phyloP scores from a whole-genome alignment of 208 protist species.

The Vickermania ingenoplastis region DNA sequence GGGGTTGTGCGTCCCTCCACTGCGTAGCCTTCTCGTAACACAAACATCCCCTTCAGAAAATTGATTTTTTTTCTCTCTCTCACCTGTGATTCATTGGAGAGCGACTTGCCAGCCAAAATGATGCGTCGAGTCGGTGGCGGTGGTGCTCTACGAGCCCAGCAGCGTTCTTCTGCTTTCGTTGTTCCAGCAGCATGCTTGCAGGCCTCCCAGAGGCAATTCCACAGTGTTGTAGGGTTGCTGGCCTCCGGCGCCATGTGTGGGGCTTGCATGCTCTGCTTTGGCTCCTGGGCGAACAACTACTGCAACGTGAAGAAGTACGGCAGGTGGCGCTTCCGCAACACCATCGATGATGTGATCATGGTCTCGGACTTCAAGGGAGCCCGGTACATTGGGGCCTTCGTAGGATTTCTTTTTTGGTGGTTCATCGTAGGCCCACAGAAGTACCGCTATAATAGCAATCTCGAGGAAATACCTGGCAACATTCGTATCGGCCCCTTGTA shows the following conservation, averaged over 20 bases:
- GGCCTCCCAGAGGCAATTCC: too few relatives aligned
- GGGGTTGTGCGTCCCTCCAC: too few relatives aligned
- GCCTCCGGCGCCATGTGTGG: constrained; percentile 50
- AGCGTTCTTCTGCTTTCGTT: too few relatives aligned
- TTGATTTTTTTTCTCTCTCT: too few relatives aligned
- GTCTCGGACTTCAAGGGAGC: constrained; percentile 69
- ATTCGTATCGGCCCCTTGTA: constrained; percentile 73
- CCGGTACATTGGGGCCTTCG: constrained; percentile 57
- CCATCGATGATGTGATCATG: constrained; percentile 81
- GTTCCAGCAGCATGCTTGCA: too few relatives aligned
- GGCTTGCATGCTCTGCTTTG: constrained; percentile 72
- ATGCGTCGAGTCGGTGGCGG: too few relatives aligned
- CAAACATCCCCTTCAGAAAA: too few relatives aligned
- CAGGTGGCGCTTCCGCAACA: constrained; percentile 78
- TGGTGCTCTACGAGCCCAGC: too few relatives aligned
- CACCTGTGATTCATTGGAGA: too few relatives aligned
- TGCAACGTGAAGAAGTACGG: constrained; percentile 82
- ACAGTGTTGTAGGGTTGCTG: constrained; percentile 44
- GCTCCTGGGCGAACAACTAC: constrained; percentile 78
- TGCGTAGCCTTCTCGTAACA: too few relatives aligned
- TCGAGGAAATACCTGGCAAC: constrained; percentile 71
- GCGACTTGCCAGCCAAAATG: too few relatives aligned
- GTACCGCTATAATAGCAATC: constrained; percentile 66
- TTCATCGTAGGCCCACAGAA: constrained; percentile 80
- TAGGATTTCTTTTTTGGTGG: constrained; percentile 81